Evolutionary conservation across 805 yeast species (phyloP), one percentile per base, ranked within the genome.

Genomic region (Yarrowia keelungensis): DNA sequence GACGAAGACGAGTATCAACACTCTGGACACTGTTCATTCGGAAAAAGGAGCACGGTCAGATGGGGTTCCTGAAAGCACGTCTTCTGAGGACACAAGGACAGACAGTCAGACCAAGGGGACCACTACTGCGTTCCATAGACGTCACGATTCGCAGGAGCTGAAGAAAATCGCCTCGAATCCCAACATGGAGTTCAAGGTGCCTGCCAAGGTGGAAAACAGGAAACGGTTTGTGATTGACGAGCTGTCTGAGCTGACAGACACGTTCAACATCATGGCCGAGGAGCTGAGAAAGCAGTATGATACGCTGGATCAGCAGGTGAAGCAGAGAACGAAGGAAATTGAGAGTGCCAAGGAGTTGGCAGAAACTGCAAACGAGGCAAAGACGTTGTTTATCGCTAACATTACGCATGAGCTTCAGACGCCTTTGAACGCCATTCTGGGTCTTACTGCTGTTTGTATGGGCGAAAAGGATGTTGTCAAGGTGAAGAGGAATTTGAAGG

Each of bases 321-420:
- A 85, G 68, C 88, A 88, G 47, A 84, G 98, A 75, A 92, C 98
- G 0, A 89, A 85, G 75, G 97, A 93, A 77, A 81, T 93, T 67
- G 97, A 92, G 78, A 89, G 88, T 1, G 95, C 97, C 10, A 90
- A 91, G 73, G 84, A 89, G 39, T 90, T 89, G 75, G 98, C 97
- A 0, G 98, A 94, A 79, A 87, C 89, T 38, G 99, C 99, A 0
- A 94, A 94, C 77, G 98, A 95, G 73, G 97, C 98, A 2, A 95
- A 95, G 75, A 93, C 98, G 8, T 92, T 91, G 8, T 92, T 92
- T 76, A 89, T 92, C 74, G 97, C 97, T 1, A 91, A 93, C 73
- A 92, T 92, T 16, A 91, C 97, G 0, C 97, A 92, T 77, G 99
- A 95, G 80, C 82, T 95, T 75, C 85, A 98, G 73, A 95, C 98